Base-by-base conservation (phyloP, 768 basidiomycete species). In the Lyophyllum atratum region DNA sequence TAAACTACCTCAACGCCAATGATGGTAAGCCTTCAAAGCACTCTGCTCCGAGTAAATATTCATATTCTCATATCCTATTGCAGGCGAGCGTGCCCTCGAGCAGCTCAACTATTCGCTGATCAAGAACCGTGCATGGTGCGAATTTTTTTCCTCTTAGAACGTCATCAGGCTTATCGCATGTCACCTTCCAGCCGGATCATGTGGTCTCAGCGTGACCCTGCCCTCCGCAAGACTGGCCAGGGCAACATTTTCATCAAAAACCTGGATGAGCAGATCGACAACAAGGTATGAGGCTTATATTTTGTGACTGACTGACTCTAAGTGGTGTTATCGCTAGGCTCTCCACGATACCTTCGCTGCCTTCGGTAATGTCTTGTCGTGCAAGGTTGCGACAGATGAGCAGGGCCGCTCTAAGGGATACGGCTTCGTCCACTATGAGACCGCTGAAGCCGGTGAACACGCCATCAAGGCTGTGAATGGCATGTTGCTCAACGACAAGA, bases 161-260 rank as follows among this genome's bases (percentile, higher is more conserved):
- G 39, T 19, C 34, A n/a, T 40, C 34, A 40, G 39, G 56, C 21
- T 44, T 33, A 52, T 59, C 39, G 52, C 40, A 52, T 40, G 37
- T 29, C 62, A 42, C 56, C 39, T 54, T 48, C 59, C 63, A 93
- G 92, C 81, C 93, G 97, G 66, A 99, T 99, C 84, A 99, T 99
- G 97, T 98, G 97, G 96, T 98, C 95, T 67, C 97, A 98, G 84
- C 93, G 97, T 73, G 97, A 98, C 80, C 97, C 97, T 59, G 93
- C 95, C 64, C 87, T 99, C 71, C 92, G 97, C 76, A 98, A 98
- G 87, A 98, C 95, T 61, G 95, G 95, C 62, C 95, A 98, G 78
- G 97, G 97, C 75, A 99, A 99, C 76, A 95, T 99, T 69, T 99
- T 99, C 81, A 98, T 99, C 80, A 99, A 99, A 81, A 99, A 99